Percentiles rank a stretch among this genome's conserved stretches.
phyloP scores from a whole-genome alignment of 805 yeast genomes.

The Kodamaea sagamina region DNA sequence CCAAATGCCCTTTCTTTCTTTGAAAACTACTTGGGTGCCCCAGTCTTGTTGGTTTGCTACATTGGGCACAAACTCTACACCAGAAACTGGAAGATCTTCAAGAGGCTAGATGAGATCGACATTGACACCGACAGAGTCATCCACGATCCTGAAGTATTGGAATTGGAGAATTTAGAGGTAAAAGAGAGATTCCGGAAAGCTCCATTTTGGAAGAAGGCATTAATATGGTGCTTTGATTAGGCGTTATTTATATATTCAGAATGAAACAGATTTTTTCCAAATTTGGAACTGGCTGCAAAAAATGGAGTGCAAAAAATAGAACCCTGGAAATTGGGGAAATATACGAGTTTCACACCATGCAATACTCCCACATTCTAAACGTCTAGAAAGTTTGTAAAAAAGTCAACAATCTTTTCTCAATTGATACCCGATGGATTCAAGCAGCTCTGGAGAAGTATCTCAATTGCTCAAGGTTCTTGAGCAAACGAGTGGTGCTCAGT shows the following conservation, averaged over 20 bases:
- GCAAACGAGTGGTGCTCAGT: background rate
- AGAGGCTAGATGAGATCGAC: conserved; percentile 25
- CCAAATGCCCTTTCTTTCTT: conserved; percentile 27
- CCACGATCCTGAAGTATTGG: conserved; percentile 26
- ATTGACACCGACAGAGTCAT: conserved; percentile 23
- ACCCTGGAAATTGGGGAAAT: too few relatives aligned
- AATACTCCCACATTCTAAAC: background rate
- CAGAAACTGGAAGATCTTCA: conserved; percentile 25
- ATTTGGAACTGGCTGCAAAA: too few relatives aligned
- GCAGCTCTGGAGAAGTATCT: background rate
- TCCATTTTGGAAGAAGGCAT: conserved; percentile 16
- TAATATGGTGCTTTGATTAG: conserved; percentile 16
- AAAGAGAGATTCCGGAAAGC: conserved; percentile 17
- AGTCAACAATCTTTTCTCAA: too few relatives aligned
- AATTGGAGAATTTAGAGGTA: conserved; percentile 26
- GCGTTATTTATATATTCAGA: background rate
- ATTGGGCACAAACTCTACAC: conserved; percentile 27
- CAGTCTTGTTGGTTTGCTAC: conserved; percentile 24
- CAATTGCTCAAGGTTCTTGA: background rate
- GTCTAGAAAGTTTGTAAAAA: too few relatives aligned
- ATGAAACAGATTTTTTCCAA: too few relatives aligned
- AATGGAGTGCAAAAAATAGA: too few relatives aligned
- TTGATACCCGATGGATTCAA: too few relatives aligned
- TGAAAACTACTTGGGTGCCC: conserved; percentile 30
- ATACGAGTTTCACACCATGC: background rate